Evolutionary conservation across 371 early-diverging fungal genomes (phyloP).

Genomic region (Capillidium heterosporum): DNA sequence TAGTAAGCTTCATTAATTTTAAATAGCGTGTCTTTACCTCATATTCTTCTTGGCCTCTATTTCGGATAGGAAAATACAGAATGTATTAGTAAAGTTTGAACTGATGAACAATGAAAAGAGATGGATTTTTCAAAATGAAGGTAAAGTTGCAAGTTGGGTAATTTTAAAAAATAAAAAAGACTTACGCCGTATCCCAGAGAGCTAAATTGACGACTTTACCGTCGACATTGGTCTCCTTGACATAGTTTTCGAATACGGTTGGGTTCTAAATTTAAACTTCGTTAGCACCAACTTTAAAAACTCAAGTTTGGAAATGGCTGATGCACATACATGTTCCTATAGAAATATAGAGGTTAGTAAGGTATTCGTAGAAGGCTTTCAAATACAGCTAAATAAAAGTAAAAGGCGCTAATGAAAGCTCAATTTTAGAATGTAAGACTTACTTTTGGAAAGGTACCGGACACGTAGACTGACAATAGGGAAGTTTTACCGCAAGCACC

Average conservation of each 20-base stretch:
- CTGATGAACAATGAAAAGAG: neutral
- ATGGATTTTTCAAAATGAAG: neutral
- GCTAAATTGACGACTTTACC: slow-evolving; percentile 33
- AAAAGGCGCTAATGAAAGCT: too few species aligned
- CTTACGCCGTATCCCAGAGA: slow-evolving; percentile 55
- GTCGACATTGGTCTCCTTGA: slow-evolving; percentile 38
- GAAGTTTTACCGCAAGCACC: slow-evolving; percentile 50
- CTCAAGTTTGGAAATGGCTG: too few species aligned
- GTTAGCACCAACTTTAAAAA: too few species aligned
- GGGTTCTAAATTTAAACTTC: slow-evolving; percentile 28
- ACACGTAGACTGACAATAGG: slow-evolving; percentile 29
- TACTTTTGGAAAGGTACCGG: slow-evolving; percentile 38
- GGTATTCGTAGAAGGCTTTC: neutral
- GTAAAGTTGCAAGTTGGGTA: neutral
- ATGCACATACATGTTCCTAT: too few species aligned
- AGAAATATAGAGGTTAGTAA: neutral
- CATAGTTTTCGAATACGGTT: slow-evolving; percentile 50
- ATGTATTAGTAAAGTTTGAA: too few species aligned
- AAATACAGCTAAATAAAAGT: too few species aligned
- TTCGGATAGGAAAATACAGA: neutral
- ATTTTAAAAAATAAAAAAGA: neutral
- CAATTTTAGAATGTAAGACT: neutral
- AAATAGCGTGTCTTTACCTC: slow-evolving; percentile 20
- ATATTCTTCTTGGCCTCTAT: slow-evolving; percentile 71
- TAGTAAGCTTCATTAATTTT: neutral